Conservation (phyloP, 768 basidiomycete genomes). For the Tephrocybe rancida region DNA sequence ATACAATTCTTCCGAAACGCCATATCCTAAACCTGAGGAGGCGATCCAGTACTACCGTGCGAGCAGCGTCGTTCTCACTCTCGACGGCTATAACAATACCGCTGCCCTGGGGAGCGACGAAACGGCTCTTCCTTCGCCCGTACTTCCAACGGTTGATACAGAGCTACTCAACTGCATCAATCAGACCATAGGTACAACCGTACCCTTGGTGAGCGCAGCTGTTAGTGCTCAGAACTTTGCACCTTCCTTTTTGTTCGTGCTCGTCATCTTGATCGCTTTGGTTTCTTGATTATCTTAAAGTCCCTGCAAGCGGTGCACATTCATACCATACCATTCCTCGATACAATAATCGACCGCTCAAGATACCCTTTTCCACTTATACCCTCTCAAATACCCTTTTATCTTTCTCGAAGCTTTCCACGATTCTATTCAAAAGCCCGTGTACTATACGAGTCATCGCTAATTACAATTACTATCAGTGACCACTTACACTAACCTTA, state of each 20-base stretch:
- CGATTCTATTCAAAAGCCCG: no score
- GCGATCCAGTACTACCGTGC: slow-evolving; percentile 70
- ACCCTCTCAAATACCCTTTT: no score
- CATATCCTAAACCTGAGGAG: slow-evolving; percentile 45
- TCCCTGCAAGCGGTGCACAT: no score
- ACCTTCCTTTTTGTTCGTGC: background rate
- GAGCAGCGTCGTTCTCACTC: slow-evolving; percentile 59
- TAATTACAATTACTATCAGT: no score
- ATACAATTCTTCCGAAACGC: slow-evolving; percentile 27
- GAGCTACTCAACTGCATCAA: slow-evolving; percentile 5
- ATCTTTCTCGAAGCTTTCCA: no score
- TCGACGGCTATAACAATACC: slow-evolving; percentile 69
- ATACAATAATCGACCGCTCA: no score
- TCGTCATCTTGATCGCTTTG: no score
- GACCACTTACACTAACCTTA: no score
- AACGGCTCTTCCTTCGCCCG: slow-evolving; percentile 1
- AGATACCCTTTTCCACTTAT: no score
- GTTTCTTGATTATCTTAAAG: no score
- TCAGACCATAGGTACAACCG: slow-evolving; percentile 4
- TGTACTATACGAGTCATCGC: no score
- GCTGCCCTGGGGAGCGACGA: slow-evolving; percentile 35
- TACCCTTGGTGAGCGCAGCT: slow-evolving; percentile 1
- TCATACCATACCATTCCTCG: no score
- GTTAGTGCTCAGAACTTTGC: background rate
- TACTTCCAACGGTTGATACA: slow-evolving; percentile 1